Base-by-base conservation (phyloP, 2,329 filamentous ascomycete genomes). In the Coniochaeta hoffmannii region DNA sequence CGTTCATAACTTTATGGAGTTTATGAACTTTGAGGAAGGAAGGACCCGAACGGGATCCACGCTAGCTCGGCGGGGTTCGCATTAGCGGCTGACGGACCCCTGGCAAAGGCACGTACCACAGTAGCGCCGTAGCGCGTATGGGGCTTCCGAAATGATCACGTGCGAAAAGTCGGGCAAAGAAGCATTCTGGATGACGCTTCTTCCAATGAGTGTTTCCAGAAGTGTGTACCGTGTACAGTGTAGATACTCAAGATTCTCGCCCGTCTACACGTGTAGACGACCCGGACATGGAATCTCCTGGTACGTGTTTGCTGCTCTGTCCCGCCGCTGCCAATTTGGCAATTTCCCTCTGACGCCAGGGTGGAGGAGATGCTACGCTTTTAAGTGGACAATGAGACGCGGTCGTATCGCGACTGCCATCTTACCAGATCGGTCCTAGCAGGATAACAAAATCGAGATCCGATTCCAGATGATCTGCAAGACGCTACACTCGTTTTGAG, bases 81-180 rank as follows among this genome's bases (percentile, higher is more conserved):
- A 58, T 60, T 61, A 61, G 62, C 57, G 62, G 60, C 60, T 60
- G 61, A 57, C 58, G 30, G 10, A 35, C 22, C 22, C 15, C 44
- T 24, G 44, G 5, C 24, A 7, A 19, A 2, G 34, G 50, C 28
- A 34, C 50, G 22, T 53, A 35, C 50, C 50, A 11, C 14, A 26
- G 41, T 46, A 46, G 28, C 26, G 26, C n/a, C 26, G 49, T 22
- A 14, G 14, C 15, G 34, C 34, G 15, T 36, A 4, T 36, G n/a
- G n/a, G n/a, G n/a, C n/a, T n/a, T n/a, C n/a, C n/a, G n/a, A n/a
- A n/a, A n/a, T n/a, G n/a, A n/a, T n/a, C n/a, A n/a, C n/a, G n/a
- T n/a, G n/a, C n/a, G n/a, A n/a, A n/a, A n/a, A n/a, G n/a, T n/a
- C n/a, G n/a, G n/a, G n/a, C n/a, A n/a, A n/a, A n/a, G n/a, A n/a